phyloP scores from a whole-genome alignment of 2,329 filamentous ascomycete species.

The Xylaria sp. region DNA sequence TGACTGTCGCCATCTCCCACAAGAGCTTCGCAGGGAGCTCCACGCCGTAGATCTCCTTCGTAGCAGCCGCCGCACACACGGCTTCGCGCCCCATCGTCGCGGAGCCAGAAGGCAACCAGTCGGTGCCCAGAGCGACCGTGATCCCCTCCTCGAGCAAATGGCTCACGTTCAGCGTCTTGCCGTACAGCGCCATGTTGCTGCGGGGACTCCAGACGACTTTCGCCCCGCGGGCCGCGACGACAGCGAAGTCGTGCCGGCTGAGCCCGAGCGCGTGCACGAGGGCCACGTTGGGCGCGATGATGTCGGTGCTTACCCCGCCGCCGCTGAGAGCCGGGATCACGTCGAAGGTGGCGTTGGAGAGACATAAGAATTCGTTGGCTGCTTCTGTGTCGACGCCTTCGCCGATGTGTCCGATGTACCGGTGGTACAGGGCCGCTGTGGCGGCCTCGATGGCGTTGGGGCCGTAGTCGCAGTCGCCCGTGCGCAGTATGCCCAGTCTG shows the following conservation, averaged over 20 bases:
- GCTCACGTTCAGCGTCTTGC: conserved; percentile 45
- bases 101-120: conserved; percentile 48
- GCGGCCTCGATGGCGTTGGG: conserved; percentile 35
- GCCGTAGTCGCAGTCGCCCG: conserved; percentile 48
- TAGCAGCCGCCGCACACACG: conserved; percentile 36
- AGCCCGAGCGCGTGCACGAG: conserved; percentile 48
- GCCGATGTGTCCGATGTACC: conserved; percentile 46
- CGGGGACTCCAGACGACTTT: conserved; percentile 48
- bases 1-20: conserved; percentile 56
- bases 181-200: conserved; percentile 48
- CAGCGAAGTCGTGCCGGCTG: conserved; percentile 40
- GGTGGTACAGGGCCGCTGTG: conserved; percentile 32
- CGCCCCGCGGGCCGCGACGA: conserved; percentile 46
- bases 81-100: conserved; percentile 47
- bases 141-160: conserved; percentile 44
- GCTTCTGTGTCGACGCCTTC: conserved; percentile 47
- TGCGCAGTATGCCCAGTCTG: conserved; percentile 39
- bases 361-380: conserved; percentile 47
- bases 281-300: conserved; percentile 44
- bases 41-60: conserved; percentile 32
- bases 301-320: conserved; percentile 44
- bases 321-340: conserved; percentile 35
- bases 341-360: conserved; percentile 45
- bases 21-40: conserved; percentile 40
- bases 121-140: conserved; percentile 48